Conservation (phyloP, 306 rosid species). For the Heteromeles arbutifolia region DNA sequence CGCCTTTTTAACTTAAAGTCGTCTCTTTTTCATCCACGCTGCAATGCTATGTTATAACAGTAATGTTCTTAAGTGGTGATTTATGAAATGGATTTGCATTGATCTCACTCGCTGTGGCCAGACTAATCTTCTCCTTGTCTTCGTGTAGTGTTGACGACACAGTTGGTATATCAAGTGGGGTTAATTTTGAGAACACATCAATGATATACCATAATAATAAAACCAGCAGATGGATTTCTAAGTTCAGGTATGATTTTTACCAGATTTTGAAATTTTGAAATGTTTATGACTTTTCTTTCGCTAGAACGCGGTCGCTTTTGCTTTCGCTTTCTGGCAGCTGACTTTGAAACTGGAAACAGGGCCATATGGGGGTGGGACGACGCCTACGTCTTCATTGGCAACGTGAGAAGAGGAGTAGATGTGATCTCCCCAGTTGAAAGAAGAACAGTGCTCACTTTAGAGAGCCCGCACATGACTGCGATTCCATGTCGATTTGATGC, state of each 20-base stretch:
- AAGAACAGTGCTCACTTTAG: slow-evolving; percentile 35
- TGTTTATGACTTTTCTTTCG: neutral
- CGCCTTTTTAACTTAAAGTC: neutral
- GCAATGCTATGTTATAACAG: neutral
- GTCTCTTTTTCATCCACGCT: neutral
- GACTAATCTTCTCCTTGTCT: slow-evolving; percentile 10
- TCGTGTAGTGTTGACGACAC: slow-evolving; percentile 54
- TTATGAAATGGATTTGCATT: neutral
- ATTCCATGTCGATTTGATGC: slow-evolving; percentile 76
- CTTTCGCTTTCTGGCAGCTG: too few relatives aligned
- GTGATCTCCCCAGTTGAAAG: slow-evolving; percentile 47
- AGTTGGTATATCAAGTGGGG: slow-evolving; percentile 62
- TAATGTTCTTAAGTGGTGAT: neutral
- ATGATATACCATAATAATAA: slow-evolving; percentile 48
- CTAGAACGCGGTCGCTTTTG: too few relatives aligned
- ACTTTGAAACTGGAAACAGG: slow-evolving; percentile 30
- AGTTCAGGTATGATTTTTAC: slow-evolving; percentile 57
- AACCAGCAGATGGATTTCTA: slow-evolving; percentile 65
- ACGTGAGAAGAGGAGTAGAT: slow-evolving; percentile 74
- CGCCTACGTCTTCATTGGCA: slow-evolving; percentile 62
- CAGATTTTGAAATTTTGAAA: slow-evolving; percentile 1
- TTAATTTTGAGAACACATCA: slow-evolving; percentile 40
- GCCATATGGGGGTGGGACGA: slow-evolving; percentile 98
- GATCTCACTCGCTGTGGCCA: neutral
- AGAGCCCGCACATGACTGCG: slow-evolving; percentile 63